Evolutionary conservation across 1,284 basidiomycete genomes (phyloP).

Genomic region (Kalmanozyma brasiliensis): DNA sequence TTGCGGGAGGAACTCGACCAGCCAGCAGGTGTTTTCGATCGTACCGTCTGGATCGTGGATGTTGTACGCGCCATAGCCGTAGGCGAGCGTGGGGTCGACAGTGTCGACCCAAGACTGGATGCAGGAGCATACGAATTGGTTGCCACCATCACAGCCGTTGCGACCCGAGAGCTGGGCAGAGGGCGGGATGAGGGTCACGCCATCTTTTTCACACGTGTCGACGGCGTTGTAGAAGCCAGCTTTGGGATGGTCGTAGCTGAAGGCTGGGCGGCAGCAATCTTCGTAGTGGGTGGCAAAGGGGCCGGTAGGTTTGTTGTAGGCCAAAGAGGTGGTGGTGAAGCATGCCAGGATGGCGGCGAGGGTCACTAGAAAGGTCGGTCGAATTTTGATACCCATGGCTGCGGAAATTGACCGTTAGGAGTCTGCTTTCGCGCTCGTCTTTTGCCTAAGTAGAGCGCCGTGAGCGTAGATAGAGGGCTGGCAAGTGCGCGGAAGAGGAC

Average conservation of each 20-base stretch:
- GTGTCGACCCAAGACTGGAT: conserved; percentile 34
- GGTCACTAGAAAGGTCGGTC: conserved; percentile 1
- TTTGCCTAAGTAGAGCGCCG: no score
- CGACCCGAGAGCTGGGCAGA: background rate
- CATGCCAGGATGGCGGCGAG: conserved; percentile 17
- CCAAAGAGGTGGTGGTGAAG: conserved; percentile 2
- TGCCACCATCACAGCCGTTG: conserved; percentile 29
- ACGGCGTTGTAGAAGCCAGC: conserved; percentile 14
- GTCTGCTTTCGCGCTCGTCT: no score
- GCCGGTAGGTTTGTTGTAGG: conserved; percentile 6
- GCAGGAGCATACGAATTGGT: conserved; percentile 30
- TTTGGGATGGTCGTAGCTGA: background rate
- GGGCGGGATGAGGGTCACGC: conserved; percentile 16
- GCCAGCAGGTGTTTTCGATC: conserved; percentile 34
- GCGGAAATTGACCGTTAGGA: no score
- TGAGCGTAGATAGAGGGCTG: background rate
- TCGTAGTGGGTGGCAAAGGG: conserved; percentile 33
- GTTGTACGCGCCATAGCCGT: conserved; percentile 42
- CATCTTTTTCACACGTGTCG: conserved; percentile 33
- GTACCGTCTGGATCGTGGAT: conserved; percentile 17
- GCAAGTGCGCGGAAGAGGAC: no score
- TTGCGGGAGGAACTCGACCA: conserved; percentile 17
- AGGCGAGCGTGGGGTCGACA: conserved; percentile 21
- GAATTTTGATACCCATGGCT: conserved; percentile 9
- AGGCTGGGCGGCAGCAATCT: conserved; percentile 32